phyloP scores from a whole-genome alignment of 2,329 filamentous ascomycete genomes.

The Microdochium trichocladiopsis region DNA sequence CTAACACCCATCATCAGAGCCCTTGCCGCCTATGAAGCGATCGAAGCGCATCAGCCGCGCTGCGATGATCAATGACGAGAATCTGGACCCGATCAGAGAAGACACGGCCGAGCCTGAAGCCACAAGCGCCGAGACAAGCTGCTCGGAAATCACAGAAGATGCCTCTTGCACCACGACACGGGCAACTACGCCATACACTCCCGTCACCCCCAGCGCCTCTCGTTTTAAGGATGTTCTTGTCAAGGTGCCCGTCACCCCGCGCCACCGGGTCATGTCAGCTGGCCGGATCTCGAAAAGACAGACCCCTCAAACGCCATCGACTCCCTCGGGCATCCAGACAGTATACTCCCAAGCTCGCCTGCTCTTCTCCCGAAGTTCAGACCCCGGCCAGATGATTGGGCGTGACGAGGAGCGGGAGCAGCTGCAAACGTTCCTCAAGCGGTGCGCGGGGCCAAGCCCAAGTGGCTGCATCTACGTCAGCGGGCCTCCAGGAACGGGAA shows the following conservation, averaged over 20 bases:
- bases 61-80: conserved; percentile 55
- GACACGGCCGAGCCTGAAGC: conserved; percentile 24
- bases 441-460: conserved; percentile 49
- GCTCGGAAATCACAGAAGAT: conserved; percentile 28
- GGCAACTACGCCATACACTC: conserved; percentile 27
- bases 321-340: conserved; percentile 62
- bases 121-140: conserved; percentile 34
- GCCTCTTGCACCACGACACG: conserved; percentile 5
- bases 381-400: conserved; percentile 69
- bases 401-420: conserved; percentile 63
- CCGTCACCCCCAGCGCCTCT: conserved; percentile 65
- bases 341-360: conserved; percentile 85
- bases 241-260: conserved; percentile 68
- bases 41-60: conserved; percentile 34
- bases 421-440: conserved; percentile 61
- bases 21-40: conserved; percentile 34
- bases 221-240: conserved; percentile 74
- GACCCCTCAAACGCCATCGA: conserved; percentile 69
- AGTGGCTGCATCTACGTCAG: conserved; percentile 91
- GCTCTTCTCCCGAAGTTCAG: conserved; percentile 73
- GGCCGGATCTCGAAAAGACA: conserved; percentile 70
- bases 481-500: conserved; percentile 91
- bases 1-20: conserved; percentile 10
- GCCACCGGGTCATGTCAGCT: conserved; percentile 73
- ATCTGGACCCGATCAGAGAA: conserved; percentile 43